Evolutionary conservation across 2,329 filamentous ascomycete genomes (phyloP), one percentile per base, ranked within the genome.

Genomic region (Aspergillus vadensis): DNA sequence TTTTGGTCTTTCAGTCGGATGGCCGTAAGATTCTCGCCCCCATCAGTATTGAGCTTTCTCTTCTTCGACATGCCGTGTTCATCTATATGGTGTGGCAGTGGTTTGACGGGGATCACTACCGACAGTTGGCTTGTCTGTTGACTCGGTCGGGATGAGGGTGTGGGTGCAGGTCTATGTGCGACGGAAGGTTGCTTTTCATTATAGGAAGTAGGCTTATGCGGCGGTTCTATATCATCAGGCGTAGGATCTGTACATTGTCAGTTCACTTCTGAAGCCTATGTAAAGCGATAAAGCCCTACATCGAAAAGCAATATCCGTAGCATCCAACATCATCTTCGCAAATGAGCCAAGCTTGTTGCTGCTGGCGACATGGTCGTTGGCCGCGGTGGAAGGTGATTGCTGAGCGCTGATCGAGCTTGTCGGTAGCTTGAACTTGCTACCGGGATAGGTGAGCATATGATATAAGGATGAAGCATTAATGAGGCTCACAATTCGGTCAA

Each of bases 1-100:
- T 89, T 88, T 74, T 97, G 91, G 70, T 96, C 92, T 60, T 71
- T 77, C 2, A 92, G 80, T 44, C 86, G 86, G 48, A 88, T 77
- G 15, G 85, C 82, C 19, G 89, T 79, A 2, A 85, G 75, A 53
- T 84, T 85, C 58, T 85, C 83, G 12, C 84, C 82, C 7, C 81
- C 82, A 53, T 84, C 80, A 19, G 77, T 76, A 61, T 85, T 87
- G 59, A 82, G 73, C 68, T 86, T 89, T 65, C 84, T 71, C 61
- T 72, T 69, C 53, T 76, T 73, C 10, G 71, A 63, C 14, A 71
- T 69, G 15, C 59, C 59, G 43, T 74, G 67, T 39, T 76, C 71
- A 47, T 78, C 75, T 38, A 76, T 70, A 49, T 74, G 74, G n/a
- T 71, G 69, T 36, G 76, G 77, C 4, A 74, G 59, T n/a, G 79